Base-by-base conservation (phyloP, 768 basidiomycete species). In the Lentinula raphanica region DNA sequence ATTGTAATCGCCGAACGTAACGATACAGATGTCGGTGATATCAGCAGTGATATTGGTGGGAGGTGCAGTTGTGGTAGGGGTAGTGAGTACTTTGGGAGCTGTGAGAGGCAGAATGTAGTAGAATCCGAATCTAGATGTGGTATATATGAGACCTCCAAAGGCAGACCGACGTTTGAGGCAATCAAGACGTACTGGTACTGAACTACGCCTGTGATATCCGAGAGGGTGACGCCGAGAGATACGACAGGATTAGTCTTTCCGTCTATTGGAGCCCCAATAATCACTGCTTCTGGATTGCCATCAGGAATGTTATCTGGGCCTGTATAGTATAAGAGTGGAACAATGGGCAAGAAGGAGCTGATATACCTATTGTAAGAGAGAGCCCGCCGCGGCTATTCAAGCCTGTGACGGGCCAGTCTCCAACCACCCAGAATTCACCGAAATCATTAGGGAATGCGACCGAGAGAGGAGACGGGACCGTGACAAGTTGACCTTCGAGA, bases 1-100 rank as follows among this genome's bases (percentile, higher is more conserved):
- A 63, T 86, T 87, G 66, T 85, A 86, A 65, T 84, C 82, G 6
- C 82, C 84, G 49, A 85, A 74, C 12, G 80, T 82, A 13, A 85
- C 58, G 6, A 68, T 63, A 65, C 81, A 84, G 3, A 67, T 57
- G 55, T 80, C 72, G 0, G 61, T 63, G 27, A 59, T 62, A 3
- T 66, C 64, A 1, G 72, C 73, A 8, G 63, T 62, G 25, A 84
- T 66, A 3, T 68, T 74, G 4, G 81, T 76, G 1, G 82, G 72
- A 17, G 70, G 65, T 3, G 75, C 67, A 1, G 58, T 62, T 9
- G 65, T 48, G n/a, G 65, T 65, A 1, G 79, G 78, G 3, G 54
- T 65, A 2, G 78, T 72, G 13, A 79, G 64, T 35, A 86, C 65
- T 11, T 67, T 67, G 0, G 84, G 81, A 0, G 82, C 81, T 0